phyloP scores from a whole-genome alignment of 306 rosid genomes.

The Herpetospermum pedunculosum region DNA sequence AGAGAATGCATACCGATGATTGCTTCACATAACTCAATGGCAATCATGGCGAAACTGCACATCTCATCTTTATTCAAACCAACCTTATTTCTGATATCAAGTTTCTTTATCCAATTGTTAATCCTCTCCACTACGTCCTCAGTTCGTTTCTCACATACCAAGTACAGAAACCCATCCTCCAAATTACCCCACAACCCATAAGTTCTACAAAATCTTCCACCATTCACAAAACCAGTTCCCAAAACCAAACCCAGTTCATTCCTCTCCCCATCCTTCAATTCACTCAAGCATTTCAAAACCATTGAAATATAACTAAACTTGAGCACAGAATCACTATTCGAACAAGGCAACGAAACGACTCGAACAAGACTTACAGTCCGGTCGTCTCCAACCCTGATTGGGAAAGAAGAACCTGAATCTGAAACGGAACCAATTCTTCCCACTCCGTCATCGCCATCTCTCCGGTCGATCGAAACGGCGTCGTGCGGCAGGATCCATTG shows the following conservation, averaged over 20 bases:
- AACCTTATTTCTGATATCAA: conserved; percentile 19
- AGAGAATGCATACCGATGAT: conserved; percentile 44
- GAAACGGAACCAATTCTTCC: conserved; percentile 21
- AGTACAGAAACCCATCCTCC: conserved; percentile 40
- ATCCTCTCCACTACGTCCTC: conserved; percentile 27
- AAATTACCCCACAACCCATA: conserved; percentile 74
- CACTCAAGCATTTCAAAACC: conserved; percentile 56
- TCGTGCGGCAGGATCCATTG: conserved; percentile 47
- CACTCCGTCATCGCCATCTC: background rate
- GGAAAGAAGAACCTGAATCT: conserved; percentile 11
- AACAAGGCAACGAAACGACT: conserved; percentile 23
- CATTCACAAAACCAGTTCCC: conserved; percentile 33
- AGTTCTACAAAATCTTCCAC: conserved; percentile 33
- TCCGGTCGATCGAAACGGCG: conserved; percentile 27
- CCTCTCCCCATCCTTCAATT: conserved; percentile 45
- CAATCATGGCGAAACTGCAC: conserved; percentile 34
- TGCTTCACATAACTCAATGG: conserved; percentile 45
- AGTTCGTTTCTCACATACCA: conserved; percentile 42
- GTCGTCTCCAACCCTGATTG: conserved; percentile 25
- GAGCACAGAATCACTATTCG: conserved; percentile 17
- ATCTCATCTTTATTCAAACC: conserved; percentile 25
- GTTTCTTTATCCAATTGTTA: conserved; percentile 20
- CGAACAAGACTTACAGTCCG: conserved; percentile 36
- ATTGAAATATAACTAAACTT: conserved; percentile 36
- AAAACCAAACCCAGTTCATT: conserved; percentile 44